Percentiles rank a stretch among this genome's conserved stretches.
Evolutionary conservation across 2,329 filamentous ascomycete species (phyloP).

Genomic region (Venturia asperata): DNA sequence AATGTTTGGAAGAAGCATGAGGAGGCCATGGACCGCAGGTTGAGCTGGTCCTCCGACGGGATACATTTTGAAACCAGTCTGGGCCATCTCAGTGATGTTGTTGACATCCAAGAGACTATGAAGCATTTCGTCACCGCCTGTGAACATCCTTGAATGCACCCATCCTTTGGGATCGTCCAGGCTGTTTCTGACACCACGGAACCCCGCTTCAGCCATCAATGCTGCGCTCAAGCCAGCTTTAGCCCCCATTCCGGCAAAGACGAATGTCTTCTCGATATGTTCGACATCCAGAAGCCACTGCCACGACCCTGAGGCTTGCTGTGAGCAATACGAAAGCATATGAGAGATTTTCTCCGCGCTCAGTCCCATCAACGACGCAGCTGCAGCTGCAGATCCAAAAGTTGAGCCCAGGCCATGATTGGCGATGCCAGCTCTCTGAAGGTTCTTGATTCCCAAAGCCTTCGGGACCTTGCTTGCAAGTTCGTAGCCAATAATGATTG

Average conservation of each 20-base stretch:
- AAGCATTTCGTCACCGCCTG: slow-evolving; percentile 3
- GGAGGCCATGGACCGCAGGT: slow-evolving; percentile 16
- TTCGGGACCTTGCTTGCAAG: slow-evolving; percentile 7
- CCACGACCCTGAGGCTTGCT: slow-evolving; percentile 15
- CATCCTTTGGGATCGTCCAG: slow-evolving; percentile 7
- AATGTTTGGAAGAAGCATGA: slow-evolving; percentile 13
- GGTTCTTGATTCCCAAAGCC: slow-evolving; percentile 2
- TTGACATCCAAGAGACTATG: neutral
- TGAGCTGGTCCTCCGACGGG: slow-evolving; percentile 11
- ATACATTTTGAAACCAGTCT: slow-evolving; percentile 14
- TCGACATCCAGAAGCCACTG: slow-evolving; percentile 15
- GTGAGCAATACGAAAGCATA: slow-evolving; percentile 9
- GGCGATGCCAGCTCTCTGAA: slow-evolving; percentile 9
- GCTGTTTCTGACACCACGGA: slow-evolving; percentile 13
- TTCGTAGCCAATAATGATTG: slow-evolving; percentile 13
- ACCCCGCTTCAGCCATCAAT: slow-evolving; percentile 13
- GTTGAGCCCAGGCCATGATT: slow-evolving; percentile 13
- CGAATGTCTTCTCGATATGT: slow-evolving; percentile 15
- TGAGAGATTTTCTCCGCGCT: slow-evolving; percentile 4
- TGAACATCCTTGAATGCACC: slow-evolving; percentile 1
- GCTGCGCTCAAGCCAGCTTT: slow-evolving; percentile 15
- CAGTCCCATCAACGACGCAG: neutral
- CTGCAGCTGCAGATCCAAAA: slow-evolving; percentile 11
- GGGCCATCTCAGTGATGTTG: neutral
- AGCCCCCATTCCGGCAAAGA: slow-evolving; percentile 15